Evolutionary conservation across 2,329 filamentous ascomycete species (phyloP).

Genomic region (Neonectria neomacrospora): DNA sequence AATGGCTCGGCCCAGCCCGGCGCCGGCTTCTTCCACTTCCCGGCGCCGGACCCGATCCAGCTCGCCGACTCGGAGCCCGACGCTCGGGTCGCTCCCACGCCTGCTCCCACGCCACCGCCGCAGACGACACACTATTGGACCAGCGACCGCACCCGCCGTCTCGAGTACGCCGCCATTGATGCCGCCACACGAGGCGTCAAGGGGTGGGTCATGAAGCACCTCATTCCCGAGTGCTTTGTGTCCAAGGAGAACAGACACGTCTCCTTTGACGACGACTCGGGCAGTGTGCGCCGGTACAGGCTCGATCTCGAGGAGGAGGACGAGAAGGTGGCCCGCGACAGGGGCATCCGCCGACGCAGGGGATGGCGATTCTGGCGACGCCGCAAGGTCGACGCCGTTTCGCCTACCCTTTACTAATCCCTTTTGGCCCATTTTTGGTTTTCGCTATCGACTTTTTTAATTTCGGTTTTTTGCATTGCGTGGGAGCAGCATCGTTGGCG

Average conservation of each 20-base stretch:
- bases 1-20: conserved; percentile 47
- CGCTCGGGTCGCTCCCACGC: conserved; percentile 32
- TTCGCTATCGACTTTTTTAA: conserved; percentile 20
- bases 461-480: conserved; percentile 33
- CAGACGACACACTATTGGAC: conserved; percentile 75
- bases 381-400: conserved; percentile 35
- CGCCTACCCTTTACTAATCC: conserved; percentile 18
- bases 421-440: not conserved
- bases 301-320: conserved; percentile 64
- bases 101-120: conserved; percentile 59
- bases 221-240: conserved; percentile 71
- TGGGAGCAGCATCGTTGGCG: conserved; percentile 49
- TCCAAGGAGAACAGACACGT: conserved; percentile 61
- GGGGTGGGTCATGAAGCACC: conserved; percentile 67
- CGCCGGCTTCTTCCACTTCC: conserved; percentile 62
- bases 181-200: conserved; percentile 68
- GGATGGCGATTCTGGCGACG: conserved; percentile 46
- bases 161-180: conserved; percentile 75
- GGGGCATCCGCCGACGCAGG: conserved; percentile 36
- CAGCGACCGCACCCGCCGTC: conserved; percentile 68
- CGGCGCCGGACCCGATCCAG: conserved; percentile 55
- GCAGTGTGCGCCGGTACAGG: conserved; percentile 71
- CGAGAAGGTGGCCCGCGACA: conserved; percentile 37
- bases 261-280: conserved; percentile 70
- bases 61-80: conserved; percentile 38